Evolutionary conservation across 2,329 filamentous ascomycete species (phyloP).

Genomic region (Exophiala spinifera): DNA sequence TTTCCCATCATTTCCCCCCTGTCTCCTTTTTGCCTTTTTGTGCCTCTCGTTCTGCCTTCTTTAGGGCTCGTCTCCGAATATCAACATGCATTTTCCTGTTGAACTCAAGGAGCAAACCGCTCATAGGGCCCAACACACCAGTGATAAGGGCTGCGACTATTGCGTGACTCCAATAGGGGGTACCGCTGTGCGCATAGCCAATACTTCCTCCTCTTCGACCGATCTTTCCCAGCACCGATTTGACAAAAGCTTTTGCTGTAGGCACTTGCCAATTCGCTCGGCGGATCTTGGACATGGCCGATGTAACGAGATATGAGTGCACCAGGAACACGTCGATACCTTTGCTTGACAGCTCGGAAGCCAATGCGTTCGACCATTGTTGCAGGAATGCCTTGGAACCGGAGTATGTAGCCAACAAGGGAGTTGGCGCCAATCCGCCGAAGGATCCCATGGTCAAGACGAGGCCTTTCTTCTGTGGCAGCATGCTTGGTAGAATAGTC

Average conservation of each 20-base stretch:
- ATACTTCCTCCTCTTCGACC: slow-evolving; percentile 75
- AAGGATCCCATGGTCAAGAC: slow-evolving; percentile 98
- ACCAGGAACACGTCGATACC: slow-evolving; percentile 89
- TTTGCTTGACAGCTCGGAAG: slow-evolving; percentile 73
- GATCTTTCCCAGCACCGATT: slow-evolving; percentile 72
- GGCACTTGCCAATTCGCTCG: slow-evolving; percentile 75
- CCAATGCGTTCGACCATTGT: slow-evolving; percentile 87
- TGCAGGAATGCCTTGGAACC: slow-evolving; percentile 98
- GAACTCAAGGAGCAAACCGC: slow-evolving; percentile 54
- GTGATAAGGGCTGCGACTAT: slow-evolving; percentile 79
- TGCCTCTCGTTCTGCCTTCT: slow-evolving; percentile 62
- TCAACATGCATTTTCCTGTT: slow-evolving; percentile 74
- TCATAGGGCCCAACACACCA: slow-evolving; percentile 56
- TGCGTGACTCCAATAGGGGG: slow-evolving; percentile 90
- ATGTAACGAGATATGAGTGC: slow-evolving; percentile 88
- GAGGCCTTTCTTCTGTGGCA: slow-evolving; percentile 76
- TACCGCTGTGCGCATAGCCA: slow-evolving; percentile 76
- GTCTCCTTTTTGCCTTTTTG: slow-evolving; percentile 24
- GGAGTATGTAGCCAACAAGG: slow-evolving; percentile 90
- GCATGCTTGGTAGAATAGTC: slow-evolving; percentile 78
- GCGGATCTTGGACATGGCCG: slow-evolving; percentile 95
- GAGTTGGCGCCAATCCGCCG: slow-evolving; percentile 86
- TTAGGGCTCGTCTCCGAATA: slow-evolving; percentile 77
- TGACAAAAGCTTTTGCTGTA: slow-evolving; percentile 77
- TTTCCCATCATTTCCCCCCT: not conserved